These are phyloP conservation scores for Eutrema heterophyllum DNA, from an alignment of 345 rosid species.

Conservation along the genomic window DNA sequence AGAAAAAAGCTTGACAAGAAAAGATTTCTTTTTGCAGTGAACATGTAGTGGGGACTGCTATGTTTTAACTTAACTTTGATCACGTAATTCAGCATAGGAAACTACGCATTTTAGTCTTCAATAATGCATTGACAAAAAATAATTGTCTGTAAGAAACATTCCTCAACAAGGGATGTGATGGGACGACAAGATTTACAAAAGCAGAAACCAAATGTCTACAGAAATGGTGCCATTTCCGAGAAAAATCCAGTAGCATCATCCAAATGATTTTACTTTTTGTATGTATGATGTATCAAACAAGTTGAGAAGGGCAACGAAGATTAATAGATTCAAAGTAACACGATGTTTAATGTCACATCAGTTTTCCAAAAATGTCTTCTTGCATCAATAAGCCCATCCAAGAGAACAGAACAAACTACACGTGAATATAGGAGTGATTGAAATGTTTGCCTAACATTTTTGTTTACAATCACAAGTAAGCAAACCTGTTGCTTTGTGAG, in stretches of 20 bases:
- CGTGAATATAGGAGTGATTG: constrained; percentile 1
- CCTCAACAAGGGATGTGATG: constrained; percentile 1
- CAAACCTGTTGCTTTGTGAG: background rate
- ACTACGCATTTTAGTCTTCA: constrained; percentile 40
- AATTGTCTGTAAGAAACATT: constrained; percentile 6
- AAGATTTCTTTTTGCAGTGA: background rate
- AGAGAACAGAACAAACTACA: background rate
- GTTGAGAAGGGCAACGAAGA: constrained; percentile 12
- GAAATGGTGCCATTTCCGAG: background rate
- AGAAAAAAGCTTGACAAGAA: background rate
- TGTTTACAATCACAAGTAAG: background rate
- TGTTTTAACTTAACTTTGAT: constrained; percentile 32
- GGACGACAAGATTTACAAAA: constrained; percentile 5
- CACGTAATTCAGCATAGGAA: constrained; percentile 36
- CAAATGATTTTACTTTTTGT: constrained; percentile 1
- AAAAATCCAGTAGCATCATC: constrained; percentile 7
- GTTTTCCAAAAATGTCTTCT: constrained; percentile 12
- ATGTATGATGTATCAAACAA: background rate
- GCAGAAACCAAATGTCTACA: constrained; percentile 8
- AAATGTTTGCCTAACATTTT: constrained; percentile 21
- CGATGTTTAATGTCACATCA: constrained; percentile 22
- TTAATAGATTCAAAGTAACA: constrained; percentile 11
- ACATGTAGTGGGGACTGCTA: constrained; percentile 10
- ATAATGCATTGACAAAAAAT: constrained; percentile 30
- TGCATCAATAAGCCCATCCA: background rate